phyloP scores from a whole-genome alignment of 352 stramenopile genomes.

The Aphanomyces euteiches region DNA sequence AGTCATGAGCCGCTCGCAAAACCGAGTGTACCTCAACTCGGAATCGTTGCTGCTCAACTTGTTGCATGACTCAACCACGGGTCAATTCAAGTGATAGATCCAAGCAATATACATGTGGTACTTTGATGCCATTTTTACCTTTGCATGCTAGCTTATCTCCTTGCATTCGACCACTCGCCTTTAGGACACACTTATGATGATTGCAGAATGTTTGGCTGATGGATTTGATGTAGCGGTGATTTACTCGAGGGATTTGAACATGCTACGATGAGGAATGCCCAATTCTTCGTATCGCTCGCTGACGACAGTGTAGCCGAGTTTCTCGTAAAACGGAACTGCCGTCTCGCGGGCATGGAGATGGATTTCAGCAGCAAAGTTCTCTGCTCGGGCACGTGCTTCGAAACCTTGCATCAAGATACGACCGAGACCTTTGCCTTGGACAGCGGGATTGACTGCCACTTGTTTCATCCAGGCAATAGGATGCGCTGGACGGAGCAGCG shows the following conservation, averaged over 20 bases:
- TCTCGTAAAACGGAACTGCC: conserved; percentile 23
- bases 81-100: conserved; percentile 17
- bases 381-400: background rate
- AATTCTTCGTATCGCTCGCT: conserved; percentile 14
- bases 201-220: background rate
- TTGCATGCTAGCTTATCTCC: too few relatives aligned
- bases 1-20: conserved; percentile 92
- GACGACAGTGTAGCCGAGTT: conserved; percentile 20
- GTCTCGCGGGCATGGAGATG: conserved; percentile 19
- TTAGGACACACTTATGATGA: too few relatives aligned
- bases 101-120: background rate
- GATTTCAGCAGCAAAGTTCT: conserved; percentile 22
- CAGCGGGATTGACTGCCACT: conserved; percentile 18
- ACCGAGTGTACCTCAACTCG: conserved; percentile 98
- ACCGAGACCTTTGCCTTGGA: conserved; percentile 24
- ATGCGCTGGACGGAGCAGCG: conserved; percentile 15
- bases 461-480: conserved; percentile 29
- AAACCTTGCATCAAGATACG: conserved; percentile 24
- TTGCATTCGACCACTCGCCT: too few relatives aligned
- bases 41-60: conserved; percentile 98
- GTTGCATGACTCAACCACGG: conserved; percentile 55
- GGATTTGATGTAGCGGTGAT: background rate
- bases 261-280: conserved; percentile 16
- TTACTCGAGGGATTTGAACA: conserved; percentile 9
- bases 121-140: background rate